A percentile compares a stretch with the other conserved stretches of the same genome.
Conservation (phyloP, 2,329 filamentous ascomycete genomes). For the Stromatinia cepivora region DNA sequence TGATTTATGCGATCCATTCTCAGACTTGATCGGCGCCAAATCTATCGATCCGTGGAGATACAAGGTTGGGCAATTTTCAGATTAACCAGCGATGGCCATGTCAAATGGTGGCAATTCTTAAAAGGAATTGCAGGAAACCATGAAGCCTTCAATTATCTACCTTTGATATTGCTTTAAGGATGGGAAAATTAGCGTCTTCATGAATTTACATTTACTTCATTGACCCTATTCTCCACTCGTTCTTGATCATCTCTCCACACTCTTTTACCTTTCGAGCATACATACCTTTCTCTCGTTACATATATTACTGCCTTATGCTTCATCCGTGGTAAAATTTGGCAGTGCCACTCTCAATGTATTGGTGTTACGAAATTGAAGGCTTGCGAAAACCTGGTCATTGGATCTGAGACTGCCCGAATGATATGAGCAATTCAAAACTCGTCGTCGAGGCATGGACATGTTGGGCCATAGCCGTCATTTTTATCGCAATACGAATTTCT, state of each 20-base stretch:
- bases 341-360: background rate
- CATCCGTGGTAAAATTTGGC: background rate
- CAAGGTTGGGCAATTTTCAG: background rate
- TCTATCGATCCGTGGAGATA: slow-evolving; percentile 4
- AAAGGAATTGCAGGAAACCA: background rate
- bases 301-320: background rate
- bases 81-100: background rate
- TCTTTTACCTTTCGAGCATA: background rate
- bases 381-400: background rate
- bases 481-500: slow-evolving; percentile 2
- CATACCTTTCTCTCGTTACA: background rate
- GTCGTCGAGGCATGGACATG: slow-evolving; percentile 18
- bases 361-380: background rate
- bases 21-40: background rate
- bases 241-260: background rate
- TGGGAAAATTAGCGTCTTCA: background rate
- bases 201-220: background rate
- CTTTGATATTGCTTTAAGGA: background rate
- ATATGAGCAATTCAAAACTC: slow-evolving; percentile 10
- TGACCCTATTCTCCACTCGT: background rate
- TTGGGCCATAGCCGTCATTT: slow-evolving; percentile 17
- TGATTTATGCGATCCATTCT: background rate
- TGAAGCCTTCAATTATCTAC: background rate
- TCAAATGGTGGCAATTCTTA: background rate
- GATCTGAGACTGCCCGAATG: slow-evolving; percentile 10